These are phyloP conservation scores for Strobilomyces dryophilus DNA, from an alignment of 768 basidiomycete genomes.

Conservation along the genomic window DNA sequence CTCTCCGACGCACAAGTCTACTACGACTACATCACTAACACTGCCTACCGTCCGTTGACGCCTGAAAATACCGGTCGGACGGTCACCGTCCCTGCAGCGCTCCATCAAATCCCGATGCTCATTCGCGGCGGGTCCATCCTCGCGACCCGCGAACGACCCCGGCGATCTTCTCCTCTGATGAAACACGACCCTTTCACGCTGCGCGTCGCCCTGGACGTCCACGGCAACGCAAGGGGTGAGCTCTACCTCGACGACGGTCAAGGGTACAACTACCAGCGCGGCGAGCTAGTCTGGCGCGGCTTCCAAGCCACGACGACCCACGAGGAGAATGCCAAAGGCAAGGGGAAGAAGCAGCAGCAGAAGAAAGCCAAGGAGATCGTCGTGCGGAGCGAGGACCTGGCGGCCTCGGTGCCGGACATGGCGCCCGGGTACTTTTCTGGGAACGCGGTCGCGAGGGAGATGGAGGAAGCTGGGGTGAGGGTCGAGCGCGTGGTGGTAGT, in stretches of 20 bases:
- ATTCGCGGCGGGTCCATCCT: constrained; percentile 90
- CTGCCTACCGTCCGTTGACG: constrained; percentile 57
- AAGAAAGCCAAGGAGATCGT: constrained; percentile 36
- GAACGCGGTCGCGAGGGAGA: constrained; percentile 67
- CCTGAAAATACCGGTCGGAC: constrained; percentile 48
- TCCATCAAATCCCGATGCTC: constrained; percentile 80
- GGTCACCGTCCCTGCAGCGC: constrained; percentile 74
- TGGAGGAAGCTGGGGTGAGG: constrained; percentile 52
- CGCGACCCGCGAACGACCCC: constrained; percentile 80
- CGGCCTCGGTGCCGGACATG: constrained; percentile 48
- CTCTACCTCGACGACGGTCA: constrained; percentile 96
- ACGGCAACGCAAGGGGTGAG: constrained; percentile 64
- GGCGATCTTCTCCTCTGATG: constrained; percentile 85
- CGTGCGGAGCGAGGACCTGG: constrained; percentile 52
- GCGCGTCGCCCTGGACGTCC: constrained; percentile 69
- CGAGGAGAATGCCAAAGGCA: not conserved
- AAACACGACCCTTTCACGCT: constrained; percentile 91
- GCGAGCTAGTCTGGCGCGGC: constrained; percentile 80
- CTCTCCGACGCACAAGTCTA: constrained; percentile 89
- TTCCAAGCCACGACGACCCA: constrained; percentile 54
- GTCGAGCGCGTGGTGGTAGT: constrained; percentile 82
- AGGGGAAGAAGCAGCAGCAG: too few relatives aligned
- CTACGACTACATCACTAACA: constrained; percentile 85
- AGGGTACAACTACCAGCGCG: constrained; percentile 67
- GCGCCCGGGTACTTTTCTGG: constrained; percentile 45